Evolutionary conservation across 192 early-diverging fungal genomes (phyloP).

Genomic region (Globomyces pollinis-pini): DNA sequence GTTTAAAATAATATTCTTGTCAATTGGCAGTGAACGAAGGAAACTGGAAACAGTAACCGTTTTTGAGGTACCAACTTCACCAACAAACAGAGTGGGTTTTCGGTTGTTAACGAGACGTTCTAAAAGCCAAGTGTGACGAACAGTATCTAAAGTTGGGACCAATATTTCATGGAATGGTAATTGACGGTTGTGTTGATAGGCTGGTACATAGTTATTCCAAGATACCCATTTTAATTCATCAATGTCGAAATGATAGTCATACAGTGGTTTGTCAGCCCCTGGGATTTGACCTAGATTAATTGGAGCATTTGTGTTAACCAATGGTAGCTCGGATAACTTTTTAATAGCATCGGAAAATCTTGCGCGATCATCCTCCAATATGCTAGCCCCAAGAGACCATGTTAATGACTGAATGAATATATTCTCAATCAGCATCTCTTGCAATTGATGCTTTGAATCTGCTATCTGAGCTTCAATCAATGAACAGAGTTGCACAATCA

Average conservation of each 20-base stretch:
- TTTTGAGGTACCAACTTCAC: conserved; percentile 53
- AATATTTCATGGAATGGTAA: conserved; percentile 47
- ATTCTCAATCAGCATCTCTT: conserved; percentile 41
- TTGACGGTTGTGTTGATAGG: conserved; percentile 42
- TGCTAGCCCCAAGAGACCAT: conserved; percentile 49
- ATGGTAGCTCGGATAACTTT: conserved; percentile 48
- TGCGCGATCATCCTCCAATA: conserved; percentile 46
- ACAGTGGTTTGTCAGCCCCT: conserved; percentile 46
- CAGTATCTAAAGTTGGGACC: conserved; percentile 52
- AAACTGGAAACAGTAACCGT: conserved; percentile 53
- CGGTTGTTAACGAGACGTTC: conserved; percentile 44
- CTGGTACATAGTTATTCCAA: conserved; percentile 49
- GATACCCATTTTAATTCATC: conserved; percentile 44
- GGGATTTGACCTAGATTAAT: conserved; percentile 46
- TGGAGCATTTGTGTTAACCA: conserved; percentile 35
- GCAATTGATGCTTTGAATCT: conserved; percentile 34
- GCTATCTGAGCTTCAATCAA: conserved; percentile 42
- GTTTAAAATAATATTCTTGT: conserved; percentile 49
- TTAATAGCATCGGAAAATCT: conserved; percentile 55
- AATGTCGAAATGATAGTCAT: conserved; percentile 52
- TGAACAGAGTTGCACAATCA: conserved; percentile 46
- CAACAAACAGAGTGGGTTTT: conserved; percentile 52
- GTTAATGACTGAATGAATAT: conserved; percentile 48
- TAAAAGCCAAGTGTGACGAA: conserved; percentile 50
- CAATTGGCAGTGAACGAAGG: conserved; percentile 35